Evolutionary conservation across 1,284 basidiomycete genomes (phyloP), one percentile per base, ranked within the genome.

Genomic region (Malassezia dermatis): DNA sequence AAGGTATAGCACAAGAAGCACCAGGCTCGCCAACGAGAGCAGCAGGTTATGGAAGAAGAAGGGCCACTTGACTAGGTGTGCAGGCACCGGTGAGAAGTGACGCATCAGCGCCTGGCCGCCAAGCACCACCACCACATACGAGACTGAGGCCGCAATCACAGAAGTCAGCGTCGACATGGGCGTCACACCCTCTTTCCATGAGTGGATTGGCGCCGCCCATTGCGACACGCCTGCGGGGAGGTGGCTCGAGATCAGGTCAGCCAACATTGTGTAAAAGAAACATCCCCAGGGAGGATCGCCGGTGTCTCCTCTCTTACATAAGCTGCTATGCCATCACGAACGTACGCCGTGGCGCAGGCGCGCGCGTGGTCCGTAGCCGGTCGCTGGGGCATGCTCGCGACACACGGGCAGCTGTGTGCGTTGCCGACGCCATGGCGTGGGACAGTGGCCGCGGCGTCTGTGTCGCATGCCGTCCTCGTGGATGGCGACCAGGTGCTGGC

Each of bases 41-140:
- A 91, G 78, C 62, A 89, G 79, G 75, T 98, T 98, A 79, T 98
- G 93, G 47, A 86, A 75, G 79, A 91, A 86, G 79, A 98, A 98
- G 61, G 90, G 81, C 47, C 81, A 77, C 69, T 86, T 89, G 61
- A 72, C 61, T 48, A 35, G 32, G 10, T 55, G 60, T 2, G 54
- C 52, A 81, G 80, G 37, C 85, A 81, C 67, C 80, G 79, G 64
- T 80, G 81, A 75, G 30, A 53, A 46, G 52, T 65, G 69, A 50
- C 82, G 86, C 90, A 95, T 95, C 68, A 88, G 76, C 66, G 83
- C 83, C 69, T 85, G 84, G 41, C 87, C 82, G 60, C 86, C 83
- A 72, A 96, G 96, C 76, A 98, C 85, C 78, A 86, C 78, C 74
- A 82, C 83, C 64, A 98, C 83, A 80, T 98, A 98, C 54, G 81